Evolutionary conservation across 345 rosid species (phyloP).

Genomic region (Ailanthus altissimus): DNA sequence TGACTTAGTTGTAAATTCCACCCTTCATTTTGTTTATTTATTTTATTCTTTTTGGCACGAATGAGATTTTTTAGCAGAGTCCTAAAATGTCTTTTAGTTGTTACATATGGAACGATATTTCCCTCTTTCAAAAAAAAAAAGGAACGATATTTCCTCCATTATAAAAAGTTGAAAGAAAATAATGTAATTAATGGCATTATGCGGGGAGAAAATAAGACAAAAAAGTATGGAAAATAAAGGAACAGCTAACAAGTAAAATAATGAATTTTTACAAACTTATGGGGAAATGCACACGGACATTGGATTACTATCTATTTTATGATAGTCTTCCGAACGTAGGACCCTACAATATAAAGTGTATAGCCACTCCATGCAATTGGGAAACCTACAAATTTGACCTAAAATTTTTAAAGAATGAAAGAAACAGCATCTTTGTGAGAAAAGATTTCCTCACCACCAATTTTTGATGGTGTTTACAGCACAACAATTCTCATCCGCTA

Average conservation of each 20-base stretch:
- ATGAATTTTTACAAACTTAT: conserved; percentile 5
- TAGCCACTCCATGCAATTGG: conserved; percentile 4
- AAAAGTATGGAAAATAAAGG: neutral
- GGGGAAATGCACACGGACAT: neutral
- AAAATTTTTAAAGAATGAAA: neutral
- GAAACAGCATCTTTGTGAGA: neutral
- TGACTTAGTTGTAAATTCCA: neutral
- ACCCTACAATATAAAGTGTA: neutral
- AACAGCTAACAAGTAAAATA: neutral
- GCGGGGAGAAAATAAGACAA: no score
- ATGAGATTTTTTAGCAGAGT: no score
- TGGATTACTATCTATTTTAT: conserved; percentile 13
- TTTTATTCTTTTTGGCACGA: no score
- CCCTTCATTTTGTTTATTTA: neutral
- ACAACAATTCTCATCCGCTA: conserved; percentile 19
- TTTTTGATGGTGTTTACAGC: conserved; percentile 25
- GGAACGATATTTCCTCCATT: neutral
- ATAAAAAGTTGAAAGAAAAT: neutral
- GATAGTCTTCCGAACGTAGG: neutral
- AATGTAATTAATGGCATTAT: neutral
- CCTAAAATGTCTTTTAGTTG: no score
- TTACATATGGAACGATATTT: no score
- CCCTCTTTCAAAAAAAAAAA: no score
- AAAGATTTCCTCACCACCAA: neutral
- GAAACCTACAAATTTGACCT: conserved; percentile 19